These are phyloP conservation scores for Nigrospora osmanthi DNA, from an alignment of 2,329 filamentous ascomycete species.

Conservation along the genomic window DNA sequence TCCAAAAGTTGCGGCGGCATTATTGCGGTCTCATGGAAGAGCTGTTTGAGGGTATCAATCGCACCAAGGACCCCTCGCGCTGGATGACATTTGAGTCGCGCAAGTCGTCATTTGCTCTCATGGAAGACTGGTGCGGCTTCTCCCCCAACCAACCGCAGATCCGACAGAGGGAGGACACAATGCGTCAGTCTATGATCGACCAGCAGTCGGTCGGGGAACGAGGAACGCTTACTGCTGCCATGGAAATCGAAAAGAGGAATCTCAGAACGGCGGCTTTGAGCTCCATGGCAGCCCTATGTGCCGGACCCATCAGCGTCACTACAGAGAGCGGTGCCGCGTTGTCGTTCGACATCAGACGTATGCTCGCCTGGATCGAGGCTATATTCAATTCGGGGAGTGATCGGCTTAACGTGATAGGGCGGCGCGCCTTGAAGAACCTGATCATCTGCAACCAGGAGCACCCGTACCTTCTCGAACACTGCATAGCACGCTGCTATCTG, in stretches of 20 bases:
- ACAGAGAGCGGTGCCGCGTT: constrained; percentile 83
- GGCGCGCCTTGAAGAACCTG: constrained; percentile 79
- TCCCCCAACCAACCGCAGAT: constrained; percentile 85
- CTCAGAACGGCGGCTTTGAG: constrained; percentile 84
- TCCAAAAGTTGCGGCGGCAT: constrained; percentile 82
- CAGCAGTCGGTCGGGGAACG: constrained; percentile 70
- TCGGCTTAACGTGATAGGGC: constrained; percentile 82
- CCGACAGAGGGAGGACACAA: constrained; percentile 72
- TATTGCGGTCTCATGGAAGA: constrained; percentile 93
- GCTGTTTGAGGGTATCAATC: constrained; percentile 84
- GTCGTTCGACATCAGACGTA: constrained; percentile 84
- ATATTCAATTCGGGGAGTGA: constrained; percentile 93
- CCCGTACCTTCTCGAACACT: constrained; percentile 77
- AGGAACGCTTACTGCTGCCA: constrained; percentile 74
- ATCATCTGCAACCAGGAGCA: constrained; percentile 87
- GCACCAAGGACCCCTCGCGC: constrained; percentile 72
- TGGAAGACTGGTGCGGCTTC: constrained; percentile 99
- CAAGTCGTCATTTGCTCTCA: constrained; percentile 89
- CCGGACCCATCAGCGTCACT: constrained; percentile 74
- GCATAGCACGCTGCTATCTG: constrained; percentile 84
- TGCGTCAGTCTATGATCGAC: constrained; percentile 77
- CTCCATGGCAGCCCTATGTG: constrained; percentile 91
- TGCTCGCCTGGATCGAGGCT: constrained; percentile 91
- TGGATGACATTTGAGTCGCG: constrained; percentile 98
- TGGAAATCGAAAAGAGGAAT: constrained; percentile 96